phyloP scores from a whole-genome alignment of 2,329 filamentous ascomycete species.

The Aspergillus phoenicis region DNA sequence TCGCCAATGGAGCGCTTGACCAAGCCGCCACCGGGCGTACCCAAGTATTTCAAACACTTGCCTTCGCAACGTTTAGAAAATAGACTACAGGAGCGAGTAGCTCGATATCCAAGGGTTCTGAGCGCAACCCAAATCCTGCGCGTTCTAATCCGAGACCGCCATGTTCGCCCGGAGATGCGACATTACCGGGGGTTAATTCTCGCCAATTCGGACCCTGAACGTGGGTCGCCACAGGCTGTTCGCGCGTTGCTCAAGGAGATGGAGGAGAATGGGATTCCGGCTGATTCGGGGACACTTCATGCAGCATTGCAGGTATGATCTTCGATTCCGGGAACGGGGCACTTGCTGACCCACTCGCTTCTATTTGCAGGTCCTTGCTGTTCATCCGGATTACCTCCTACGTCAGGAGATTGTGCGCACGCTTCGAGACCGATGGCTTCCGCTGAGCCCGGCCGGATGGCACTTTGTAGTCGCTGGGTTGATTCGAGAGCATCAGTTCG shows the following conservation, averaged over 20 bases:
- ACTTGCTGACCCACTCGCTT: not conserved
- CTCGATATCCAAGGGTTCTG: slow-evolving; percentile 28
- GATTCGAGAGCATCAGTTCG: slow-evolving; percentile 78
- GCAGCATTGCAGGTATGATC: slow-evolving; percentile 64
- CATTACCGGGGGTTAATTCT: slow-evolving; percentile 74
- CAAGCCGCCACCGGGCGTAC: slow-evolving; percentile 18
- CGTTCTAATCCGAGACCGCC: slow-evolving; percentile 42
- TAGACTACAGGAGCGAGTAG: slow-evolving; percentile 30
- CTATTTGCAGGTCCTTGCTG: slow-evolving; percentile 62
- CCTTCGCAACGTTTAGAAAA: slow-evolving; percentile 32
- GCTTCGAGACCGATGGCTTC: slow-evolving; percentile 67
- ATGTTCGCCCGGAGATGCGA: slow-evolving; percentile 37
- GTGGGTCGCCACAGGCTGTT: slow-evolving; percentile 69
- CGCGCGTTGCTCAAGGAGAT: slow-evolving; percentile 71
- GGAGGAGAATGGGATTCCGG: slow-evolving; percentile 60
- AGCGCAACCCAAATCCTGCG: slow-evolving; percentile 37
- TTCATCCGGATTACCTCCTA: slow-evolving; percentile 83
- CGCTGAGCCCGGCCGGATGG: slow-evolving; percentile 62
- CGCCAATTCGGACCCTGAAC: slow-evolving; percentile 64
- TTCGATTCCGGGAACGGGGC: not conserved
- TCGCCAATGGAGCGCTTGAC: not conserved
- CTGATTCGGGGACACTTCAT: slow-evolving; percentile 70
- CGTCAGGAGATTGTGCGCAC: slow-evolving; percentile 70
- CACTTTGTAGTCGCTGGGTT: slow-evolving; percentile 72
- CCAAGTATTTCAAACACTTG: slow-evolving; percentile 19